Conservation (phyloP, 768 basidiomycete genomes). For the Rhodocollybia butyracea region DNA sequence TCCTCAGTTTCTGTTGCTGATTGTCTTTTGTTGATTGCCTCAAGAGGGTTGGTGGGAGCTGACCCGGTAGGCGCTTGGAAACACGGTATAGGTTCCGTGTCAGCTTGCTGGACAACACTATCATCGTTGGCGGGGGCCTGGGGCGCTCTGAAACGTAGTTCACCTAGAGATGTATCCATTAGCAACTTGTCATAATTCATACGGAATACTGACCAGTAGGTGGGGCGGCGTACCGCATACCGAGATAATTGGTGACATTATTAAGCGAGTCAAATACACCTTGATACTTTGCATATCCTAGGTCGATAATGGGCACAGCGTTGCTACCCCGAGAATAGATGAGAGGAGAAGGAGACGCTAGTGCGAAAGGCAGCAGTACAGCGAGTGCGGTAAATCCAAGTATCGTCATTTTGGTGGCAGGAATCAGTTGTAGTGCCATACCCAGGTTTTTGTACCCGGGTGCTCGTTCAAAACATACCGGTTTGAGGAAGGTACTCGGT, state of each 20-base stretch:
- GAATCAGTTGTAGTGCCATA: no score
- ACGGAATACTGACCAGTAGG: conserved; percentile 12
- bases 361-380: neutral
- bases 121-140: conserved; percentile 21
- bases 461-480: no score
- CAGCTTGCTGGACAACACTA: conserved; percentile 28
- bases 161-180: conserved; percentile 16
- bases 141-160: conserved; percentile 32
- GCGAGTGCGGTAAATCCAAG: neutral
- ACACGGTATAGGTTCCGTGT: conserved; percentile 27
- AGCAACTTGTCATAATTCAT: neutral
- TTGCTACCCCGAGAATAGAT: neutral
- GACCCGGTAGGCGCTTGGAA: conserved; percentile 24
- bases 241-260: conserved; percentile 24
- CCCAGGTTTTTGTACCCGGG: no score
- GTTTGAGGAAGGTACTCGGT: no score
- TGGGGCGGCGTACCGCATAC: conserved; percentile 61
- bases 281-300: conserved; percentile 28
- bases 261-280: conserved; percentile 18
- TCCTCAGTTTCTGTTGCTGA: conserved; percentile 27
- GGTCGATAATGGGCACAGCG: conserved; percentile 18
- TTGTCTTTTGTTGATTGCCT: conserved; percentile 2
- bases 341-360: neutral
- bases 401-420: neutral
- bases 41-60: conserved; percentile 31